Evolutionary conservation across 345 rosid genomes (phyloP), one percentile per base, ranked within the genome.

Genomic region (Syzygium oleosum): DNA sequence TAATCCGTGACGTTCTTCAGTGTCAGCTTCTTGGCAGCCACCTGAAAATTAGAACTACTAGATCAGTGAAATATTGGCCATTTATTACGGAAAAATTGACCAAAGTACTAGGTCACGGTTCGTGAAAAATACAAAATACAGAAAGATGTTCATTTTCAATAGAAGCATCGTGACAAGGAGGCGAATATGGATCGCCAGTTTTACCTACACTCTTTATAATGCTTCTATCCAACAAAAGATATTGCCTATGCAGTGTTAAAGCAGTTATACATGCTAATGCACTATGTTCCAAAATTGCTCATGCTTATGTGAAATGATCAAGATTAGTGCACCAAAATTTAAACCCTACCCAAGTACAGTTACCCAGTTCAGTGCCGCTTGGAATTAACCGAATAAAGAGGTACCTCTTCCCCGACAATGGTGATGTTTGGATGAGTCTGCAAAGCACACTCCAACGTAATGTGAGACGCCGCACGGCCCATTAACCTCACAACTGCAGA

Each of bases 401-500:
- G 52, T 90, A 96, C 99, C 99, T 98, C 99, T 93, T 98, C 99
- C 86, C 99, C 99, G 27, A 98, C 93, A 79, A 98, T 89, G 53
- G 99, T 95, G 87, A 98, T 92, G 91, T 96, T 97, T 9, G 99
- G 99, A 89, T 96, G 99, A 84, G 99, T 96, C 92, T 98, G 99
- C 92, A 98, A 90, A 89, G 99, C 99, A 83, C 99, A 96, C 91
- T 98, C 99, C 87, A 98, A 93, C 31, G 99, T 96, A 91, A 98
- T 96, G 86, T 98, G 99, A 34, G 99, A 98, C 84, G 99, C 99
- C 38, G 97, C 98, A 90, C 99, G 99, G 55, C 99, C 99, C 99
- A 98, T 98, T 87, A 98, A 98, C 87, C 99, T 90, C 77, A 98
- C 99, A 94, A 98, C 99, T 98, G 94, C 79, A 19, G 80, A 73